Conservation (phyloP, 2,329 filamentous ascomycete species). For the Lasiodiplodia hormozganensis region DNA sequence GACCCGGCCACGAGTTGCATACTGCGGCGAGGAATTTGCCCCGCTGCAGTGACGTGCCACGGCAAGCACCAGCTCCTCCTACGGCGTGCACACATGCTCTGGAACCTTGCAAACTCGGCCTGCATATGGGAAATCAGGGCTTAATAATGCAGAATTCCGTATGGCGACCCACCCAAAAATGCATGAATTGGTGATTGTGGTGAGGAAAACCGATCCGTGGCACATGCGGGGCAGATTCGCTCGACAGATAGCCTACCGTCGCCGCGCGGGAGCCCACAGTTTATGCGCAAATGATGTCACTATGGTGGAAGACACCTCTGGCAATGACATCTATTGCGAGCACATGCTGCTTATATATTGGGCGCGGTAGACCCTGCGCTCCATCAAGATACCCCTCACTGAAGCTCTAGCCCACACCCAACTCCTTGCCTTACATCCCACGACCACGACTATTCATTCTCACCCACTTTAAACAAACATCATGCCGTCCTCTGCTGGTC, state of each 20-base stretch:
- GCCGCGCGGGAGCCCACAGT: background rate
- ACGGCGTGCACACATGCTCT: background rate
- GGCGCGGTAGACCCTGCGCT: background rate
- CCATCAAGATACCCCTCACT: background rate
- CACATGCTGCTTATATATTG: background rate
- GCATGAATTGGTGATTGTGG: background rate
- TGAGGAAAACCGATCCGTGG: background rate
- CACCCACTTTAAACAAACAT: background rate
- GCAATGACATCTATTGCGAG: conserved; percentile 1
- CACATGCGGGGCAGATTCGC: conserved; percentile 2
- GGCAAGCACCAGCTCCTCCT: background rate
- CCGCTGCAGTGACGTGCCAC: background rate
- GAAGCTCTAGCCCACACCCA: background rate
- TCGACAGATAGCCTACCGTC: background rate
- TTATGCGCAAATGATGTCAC: conserved; percentile 13
- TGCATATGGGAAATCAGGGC: background rate
- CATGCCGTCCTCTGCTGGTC: conserved; percentile 32
- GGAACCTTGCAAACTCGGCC: background rate
- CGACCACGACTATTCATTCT: background rate
- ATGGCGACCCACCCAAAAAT: background rate
- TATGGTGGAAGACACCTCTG: background rate
- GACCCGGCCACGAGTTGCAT: background rate
- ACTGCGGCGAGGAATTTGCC: background rate
- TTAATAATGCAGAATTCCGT: background rate
- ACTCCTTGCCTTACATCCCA: background rate